Percentiles rank a stretch among this genome's conserved stretches.
Conservation (phyloP, 1,139 yeast genomes). For the Pichia sp. region DNA sequence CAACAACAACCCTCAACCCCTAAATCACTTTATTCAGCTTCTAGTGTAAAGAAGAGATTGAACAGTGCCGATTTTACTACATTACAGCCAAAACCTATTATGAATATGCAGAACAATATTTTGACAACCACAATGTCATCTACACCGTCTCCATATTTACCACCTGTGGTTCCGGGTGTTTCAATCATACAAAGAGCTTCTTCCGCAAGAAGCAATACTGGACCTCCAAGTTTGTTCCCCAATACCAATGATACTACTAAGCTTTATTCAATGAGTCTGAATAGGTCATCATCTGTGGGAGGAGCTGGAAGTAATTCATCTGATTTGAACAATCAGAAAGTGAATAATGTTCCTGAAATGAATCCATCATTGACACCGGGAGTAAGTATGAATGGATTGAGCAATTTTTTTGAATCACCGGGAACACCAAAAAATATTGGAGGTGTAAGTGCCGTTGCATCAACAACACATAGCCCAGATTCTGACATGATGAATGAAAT, state of each 20-base stretch:
- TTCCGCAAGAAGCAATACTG: not conserved
- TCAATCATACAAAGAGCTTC: not conserved
- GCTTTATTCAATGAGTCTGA: not conserved
- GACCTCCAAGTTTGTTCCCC: not conserved
- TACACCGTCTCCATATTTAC: not conserved
- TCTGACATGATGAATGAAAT: conserved; percentile 27
- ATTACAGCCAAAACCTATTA: not conserved
- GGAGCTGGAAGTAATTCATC: not conserved
- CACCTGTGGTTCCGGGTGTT: no score
- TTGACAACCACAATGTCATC: not conserved
- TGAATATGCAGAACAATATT: not conserved
- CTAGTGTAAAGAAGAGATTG: not conserved
- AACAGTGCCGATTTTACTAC: not conserved
- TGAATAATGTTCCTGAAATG: not conserved
- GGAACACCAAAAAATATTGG: not conserved
- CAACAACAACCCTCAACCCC: not conserved
- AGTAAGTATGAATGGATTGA: conserved; percentile 2
- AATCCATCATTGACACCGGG: not conserved
- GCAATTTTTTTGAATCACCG: conserved; percentile 5
- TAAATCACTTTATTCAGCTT: not conserved
- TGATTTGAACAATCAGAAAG: not conserved
- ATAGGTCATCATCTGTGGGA: not conserved
- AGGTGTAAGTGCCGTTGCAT: not conserved
- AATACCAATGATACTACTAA: not conserved
- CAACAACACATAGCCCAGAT: conserved; percentile 20